These are phyloP conservation scores for Thalassiosira mediterranea DNA, from an alignment of 352 stramenopile species.

Conservation along the genomic window DNA sequence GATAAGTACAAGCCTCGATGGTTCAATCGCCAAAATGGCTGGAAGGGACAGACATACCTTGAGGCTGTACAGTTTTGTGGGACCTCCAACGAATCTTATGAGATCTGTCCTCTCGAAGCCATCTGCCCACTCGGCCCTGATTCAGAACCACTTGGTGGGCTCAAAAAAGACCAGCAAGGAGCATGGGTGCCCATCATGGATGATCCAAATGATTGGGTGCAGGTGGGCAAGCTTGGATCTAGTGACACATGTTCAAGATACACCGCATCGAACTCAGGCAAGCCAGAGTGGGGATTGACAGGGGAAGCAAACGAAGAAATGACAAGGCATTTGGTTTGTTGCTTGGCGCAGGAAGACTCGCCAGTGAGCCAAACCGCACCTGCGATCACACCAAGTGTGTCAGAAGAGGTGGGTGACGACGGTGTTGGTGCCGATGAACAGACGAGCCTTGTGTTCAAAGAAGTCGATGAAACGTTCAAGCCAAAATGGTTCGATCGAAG, in stretches of 20 bases:
- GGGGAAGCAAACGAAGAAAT: conserved; percentile 1
- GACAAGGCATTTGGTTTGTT: conserved; percentile 9
- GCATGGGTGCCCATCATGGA: conserved; percentile 17
- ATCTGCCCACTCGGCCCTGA: conserved; percentile 8
- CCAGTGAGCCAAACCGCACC: too few relatives aligned
- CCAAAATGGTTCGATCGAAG: conserved; percentile 25
- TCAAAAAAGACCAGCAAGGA: not conserved
- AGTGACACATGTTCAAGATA: not conserved
- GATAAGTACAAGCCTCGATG: conserved; percentile 8
- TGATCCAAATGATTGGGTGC: conserved; percentile 17
- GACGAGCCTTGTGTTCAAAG: conserved; percentile 1
- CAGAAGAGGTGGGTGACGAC: too few relatives aligned
- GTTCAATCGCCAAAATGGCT: conserved; percentile 11
- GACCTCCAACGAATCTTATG: not conserved
- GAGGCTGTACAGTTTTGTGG: conserved; percentile 11
- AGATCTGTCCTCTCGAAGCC: conserved; percentile 3
- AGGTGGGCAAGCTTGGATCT: conserved; percentile 1
- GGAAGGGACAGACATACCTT: conserved; percentile 9
- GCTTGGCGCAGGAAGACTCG: too few relatives aligned
- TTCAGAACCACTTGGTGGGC: conserved; percentile 6
- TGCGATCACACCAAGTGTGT: too few relatives aligned
- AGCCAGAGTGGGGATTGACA: conserved; percentile 6
- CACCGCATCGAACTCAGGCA: not conserved
- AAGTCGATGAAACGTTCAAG: conserved; percentile 5
- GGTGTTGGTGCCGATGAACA: too few relatives aligned